Conservation (phyloP, 2,329 filamentous ascomycete species). For the Rugonectria rugulosa region DNA sequence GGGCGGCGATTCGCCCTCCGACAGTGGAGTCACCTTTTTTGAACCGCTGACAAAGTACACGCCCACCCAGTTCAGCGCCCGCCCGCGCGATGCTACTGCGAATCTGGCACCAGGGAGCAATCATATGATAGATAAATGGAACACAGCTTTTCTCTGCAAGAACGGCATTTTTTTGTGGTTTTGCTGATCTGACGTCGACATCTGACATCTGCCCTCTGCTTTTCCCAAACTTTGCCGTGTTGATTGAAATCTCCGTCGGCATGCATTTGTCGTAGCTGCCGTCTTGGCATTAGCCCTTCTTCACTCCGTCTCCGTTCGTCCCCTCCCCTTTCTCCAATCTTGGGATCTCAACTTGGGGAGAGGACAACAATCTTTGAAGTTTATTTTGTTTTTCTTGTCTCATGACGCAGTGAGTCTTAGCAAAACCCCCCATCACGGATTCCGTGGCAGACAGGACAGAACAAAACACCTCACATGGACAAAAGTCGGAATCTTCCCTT, state of each 20-base stretch:
- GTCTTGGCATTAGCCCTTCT: not conserved
- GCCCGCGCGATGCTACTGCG: too few relatives aligned
- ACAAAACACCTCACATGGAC: conserved; percentile 22
- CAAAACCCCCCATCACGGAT: conserved; percentile 16
- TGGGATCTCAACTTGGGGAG: too few relatives aligned
- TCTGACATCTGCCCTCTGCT: not conserved
- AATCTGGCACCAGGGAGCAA: too few relatives aligned
- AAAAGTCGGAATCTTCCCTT: conserved; percentile 23
- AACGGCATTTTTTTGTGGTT: too few relatives aligned
- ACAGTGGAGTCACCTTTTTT: conserved; percentile 11
- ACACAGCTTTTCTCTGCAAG: not conserved
- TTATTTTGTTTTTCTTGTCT: too few relatives aligned
- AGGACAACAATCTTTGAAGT: too few relatives aligned
- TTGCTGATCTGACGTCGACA: not conserved
- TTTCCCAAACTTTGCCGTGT: not conserved
- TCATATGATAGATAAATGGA: not conserved
- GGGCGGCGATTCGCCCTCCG: conserved; percentile 32
- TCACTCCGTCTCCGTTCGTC: not conserved
- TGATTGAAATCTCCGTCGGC: not conserved
- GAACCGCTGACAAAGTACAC: too few relatives aligned
- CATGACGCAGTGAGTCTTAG: too few relatives aligned
- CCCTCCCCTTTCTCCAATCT: too few relatives aligned
- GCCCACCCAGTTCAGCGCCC: too few relatives aligned
- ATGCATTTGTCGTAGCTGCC: not conserved
- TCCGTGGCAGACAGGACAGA: not conserved